Evolutionary conservation across 1,139 yeast genomes (phyloP).

Genomic region (Lipomyces yarrowii): DNA sequence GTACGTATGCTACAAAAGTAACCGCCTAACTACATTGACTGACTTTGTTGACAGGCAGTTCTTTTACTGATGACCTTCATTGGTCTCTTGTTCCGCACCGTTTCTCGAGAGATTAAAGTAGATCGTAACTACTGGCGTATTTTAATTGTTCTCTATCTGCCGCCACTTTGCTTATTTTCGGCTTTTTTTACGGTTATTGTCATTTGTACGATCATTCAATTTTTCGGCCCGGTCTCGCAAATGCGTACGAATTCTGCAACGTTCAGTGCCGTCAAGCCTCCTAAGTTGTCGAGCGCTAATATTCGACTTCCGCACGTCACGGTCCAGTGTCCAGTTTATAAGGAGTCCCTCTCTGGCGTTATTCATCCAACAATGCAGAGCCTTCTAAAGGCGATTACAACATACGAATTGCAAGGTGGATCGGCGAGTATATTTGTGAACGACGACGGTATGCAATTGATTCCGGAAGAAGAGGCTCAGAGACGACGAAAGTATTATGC

Average conservation of each 20-base stretch:
- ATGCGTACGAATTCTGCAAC: conserved; percentile 24
- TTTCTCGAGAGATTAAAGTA: conserved; percentile 23
- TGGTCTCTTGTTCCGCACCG: conserved; percentile 23
- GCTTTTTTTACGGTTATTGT: conserved; percentile 29
- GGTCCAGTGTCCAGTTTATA: conserved; percentile 27
- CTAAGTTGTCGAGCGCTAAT: conserved; percentile 17
- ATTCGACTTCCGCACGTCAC: conserved; percentile 26
- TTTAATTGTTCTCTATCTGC: conserved; percentile 24
- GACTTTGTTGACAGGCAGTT: conserved; percentile 10
- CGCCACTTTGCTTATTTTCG: conserved; percentile 23
- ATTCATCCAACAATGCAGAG: conserved; percentile 32
- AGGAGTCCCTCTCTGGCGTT: conserved; percentile 27
- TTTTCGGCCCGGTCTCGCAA: conserved; percentile 31
- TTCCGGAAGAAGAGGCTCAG: conserved; percentile 27
- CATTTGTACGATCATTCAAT: conserved; percentile 17
- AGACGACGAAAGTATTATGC: conserved; percentile 24
- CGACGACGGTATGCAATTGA: conserved; percentile 33
- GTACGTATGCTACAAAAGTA: conserved; percentile 6
- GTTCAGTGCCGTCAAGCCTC: conserved; percentile 23
- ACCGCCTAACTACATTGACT: not conserved
- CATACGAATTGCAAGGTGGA: conserved; percentile 33
- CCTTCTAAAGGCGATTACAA: conserved; percentile 30
- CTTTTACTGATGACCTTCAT: conserved; percentile 17
- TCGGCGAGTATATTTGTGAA: conserved; percentile 31
- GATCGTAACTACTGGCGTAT: conserved; percentile 22